Base-by-base conservation (phyloP, 148 eudicot genomes). In the Heliosperma pusillum region DNA sequence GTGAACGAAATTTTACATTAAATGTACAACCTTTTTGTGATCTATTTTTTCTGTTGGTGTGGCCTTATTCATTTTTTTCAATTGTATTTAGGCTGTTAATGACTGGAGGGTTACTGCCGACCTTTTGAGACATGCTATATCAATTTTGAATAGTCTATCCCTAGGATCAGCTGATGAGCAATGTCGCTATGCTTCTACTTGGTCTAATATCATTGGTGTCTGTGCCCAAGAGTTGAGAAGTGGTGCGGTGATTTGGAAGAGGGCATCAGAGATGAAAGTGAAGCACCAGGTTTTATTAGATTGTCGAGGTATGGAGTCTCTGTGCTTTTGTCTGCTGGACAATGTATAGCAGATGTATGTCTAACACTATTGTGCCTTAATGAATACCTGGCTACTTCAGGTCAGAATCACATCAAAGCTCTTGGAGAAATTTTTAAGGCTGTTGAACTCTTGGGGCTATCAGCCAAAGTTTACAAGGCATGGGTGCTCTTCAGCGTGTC, bases 351-450 rank as follows among this genome's bases (percentile, higher is more conserved):
- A 24, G 27, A 56, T 33, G n/a, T 52, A 44, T 45, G 21, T 29
- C 17, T 50, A 3, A 74, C 4, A 17, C 20, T 45, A 5, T 24
- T 69, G 71, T 64, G 57, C 25, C 56, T 53, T n/a, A 24, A 20
- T 56, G 16, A 62, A 50, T 69, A 61, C 61, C 26, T 80, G 75
- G 12, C 78, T 73, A 70, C 64, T 70, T 20, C 93, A 93, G 98
- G 94, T 44, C 91, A 84, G 79, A 50, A 45, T 15, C 82, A 84
- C 70, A 74, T 93, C 57, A 73, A 74, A 62, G 89, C 91, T 44
- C 84, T 91, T 20, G 98, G 90, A 79, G 97, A 93, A 81, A 84
- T 91, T 74, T 89, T 83, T 78, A 91, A 91, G 80, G 90, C 82
- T 45, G 85, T 85, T 26, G 78, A 81, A 59, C 80, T 93, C 59